Evolutionary conservation across 202 grass and related monocot species (phyloP), one percentile per base, ranked within the genome.

Genomic region (Miscanthus sacchariflorus): DNA sequence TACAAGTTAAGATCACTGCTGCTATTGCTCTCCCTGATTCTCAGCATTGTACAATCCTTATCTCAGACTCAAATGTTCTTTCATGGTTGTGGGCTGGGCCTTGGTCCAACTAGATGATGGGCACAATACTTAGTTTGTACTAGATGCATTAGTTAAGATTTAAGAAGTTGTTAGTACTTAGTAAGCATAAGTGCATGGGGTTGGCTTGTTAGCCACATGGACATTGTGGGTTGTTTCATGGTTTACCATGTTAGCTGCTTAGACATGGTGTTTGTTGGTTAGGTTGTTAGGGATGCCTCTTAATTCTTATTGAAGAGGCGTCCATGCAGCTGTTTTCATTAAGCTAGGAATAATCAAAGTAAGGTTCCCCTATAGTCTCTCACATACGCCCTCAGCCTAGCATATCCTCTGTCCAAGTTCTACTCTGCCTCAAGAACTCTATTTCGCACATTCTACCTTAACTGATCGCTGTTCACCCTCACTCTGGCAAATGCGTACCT

Each of bases 71-170:
- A 25, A 78, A 38, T 40, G 17, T 21, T 46, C 54, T 66, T 64
- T 86, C 35, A 85, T 81, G 43, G 9, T 68, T 63, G 8, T 63
- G 59, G 59, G 59, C 3, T 63, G n/a, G 21, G 21, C 59, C n/a
- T 63, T 63, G 21, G 59, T 63, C 58, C n/a, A 63, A 63, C n/a
- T 63, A 3, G n/a, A 63, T 63, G 9, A 63, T 0, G 9, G n/a
- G n/a, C 59, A 63, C 21, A 63, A 63, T 63, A 24, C 0, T 63
- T 63, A 49, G 9, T 63, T 63, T 63, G 59, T 63, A 24, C 8
- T 61, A 23, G 21, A 61, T 23, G 21, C 58, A 61, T 61, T 23
- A 9, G 19, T 58, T 58, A n/a, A 58, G 7, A 63, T 11, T 63
- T 63, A 63, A 61, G 7, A 59, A 23, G 9, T 61, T 61, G 21